Evolutionary conservation across 805 yeast species (phyloP).

Genomic region (Ogataea naganishii): DNA sequence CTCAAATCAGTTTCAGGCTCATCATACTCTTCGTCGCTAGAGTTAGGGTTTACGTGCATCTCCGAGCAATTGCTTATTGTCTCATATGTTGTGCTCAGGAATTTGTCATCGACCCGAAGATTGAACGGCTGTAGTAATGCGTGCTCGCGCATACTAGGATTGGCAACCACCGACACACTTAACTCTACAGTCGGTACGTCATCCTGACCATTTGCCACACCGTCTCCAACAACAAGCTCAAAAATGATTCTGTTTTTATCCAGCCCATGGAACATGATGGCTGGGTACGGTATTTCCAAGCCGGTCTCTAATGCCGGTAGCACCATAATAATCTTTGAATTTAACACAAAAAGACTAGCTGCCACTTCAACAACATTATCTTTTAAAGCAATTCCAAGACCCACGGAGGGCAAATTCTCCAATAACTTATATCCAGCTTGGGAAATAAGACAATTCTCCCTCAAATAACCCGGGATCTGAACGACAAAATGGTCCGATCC

Average conservation of each 20-base stretch:
- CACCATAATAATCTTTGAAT: constrained; percentile 9
- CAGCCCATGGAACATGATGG: constrained; percentile 9
- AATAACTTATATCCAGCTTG: neutral
- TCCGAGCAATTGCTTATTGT: constrained; percentile 31
- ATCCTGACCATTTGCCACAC: neutral
- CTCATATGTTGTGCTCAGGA: constrained; percentile 17
- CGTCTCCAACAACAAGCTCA: constrained; percentile 7
- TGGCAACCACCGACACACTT: neutral
- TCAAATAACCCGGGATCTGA: no score
- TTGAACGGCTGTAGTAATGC: constrained; percentile 1
- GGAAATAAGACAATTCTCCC: no score
- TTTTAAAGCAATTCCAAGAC: constrained; percentile 1
- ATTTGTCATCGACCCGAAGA: constrained; percentile 1
- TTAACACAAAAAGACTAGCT: constrained; percentile 7
- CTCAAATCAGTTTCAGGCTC: no score
- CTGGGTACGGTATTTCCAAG: constrained; percentile 7
- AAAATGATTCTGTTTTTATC: constrained; percentile 5
- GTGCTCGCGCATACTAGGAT: neutral
- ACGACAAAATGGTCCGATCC: constrained; percentile 26
- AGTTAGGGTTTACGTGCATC: constrained; percentile 24
- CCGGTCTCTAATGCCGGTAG: constrained; percentile 4
- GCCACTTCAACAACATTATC: neutral
- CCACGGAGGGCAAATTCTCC: constrained; percentile 1
- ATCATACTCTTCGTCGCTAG: constrained; percentile 6
- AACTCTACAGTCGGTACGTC: constrained; percentile 1